Percentiles rank a stretch among this genome's conserved stretches.
phyloP scores from a whole-genome alignment of 2,329 filamentous ascomycete genomes.

The Aspergillus sp. region DNA sequence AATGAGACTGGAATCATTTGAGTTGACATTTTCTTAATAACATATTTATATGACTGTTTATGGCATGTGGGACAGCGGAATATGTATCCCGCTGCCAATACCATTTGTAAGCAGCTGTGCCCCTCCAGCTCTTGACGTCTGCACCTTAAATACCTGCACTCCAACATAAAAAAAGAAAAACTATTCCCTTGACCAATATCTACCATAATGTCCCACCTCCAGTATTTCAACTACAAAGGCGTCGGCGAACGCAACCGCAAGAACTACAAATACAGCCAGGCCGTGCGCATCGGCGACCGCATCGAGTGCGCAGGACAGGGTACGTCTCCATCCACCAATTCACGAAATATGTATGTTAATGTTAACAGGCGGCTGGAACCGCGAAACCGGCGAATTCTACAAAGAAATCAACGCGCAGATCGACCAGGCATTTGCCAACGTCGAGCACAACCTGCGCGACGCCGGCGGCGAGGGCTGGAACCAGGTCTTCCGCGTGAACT shows the following conservation, averaged over 20 bases:
- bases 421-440: constrained; percentile 57
- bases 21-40: too few species aligned
- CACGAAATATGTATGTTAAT: too few species aligned
- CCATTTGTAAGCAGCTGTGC: too few species aligned
- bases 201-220: constrained; percentile 37
- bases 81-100: background rate
- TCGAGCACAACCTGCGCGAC: constrained; percentile 51
- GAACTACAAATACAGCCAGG: constrained; percentile 46
- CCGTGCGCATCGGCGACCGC: constrained; percentile 49
- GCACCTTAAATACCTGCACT: too few species aligned
- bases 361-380: constrained; percentile 33
- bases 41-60: background rate
- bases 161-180: too few species aligned
- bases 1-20: too few species aligned
- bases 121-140: too few species aligned
- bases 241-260: constrained; percentile 38
- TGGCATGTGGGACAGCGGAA: background rate
- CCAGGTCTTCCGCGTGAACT: constrained; percentile 53
- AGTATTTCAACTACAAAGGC: constrained; percentile 42
- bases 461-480: constrained; percentile 52
- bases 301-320: constrained; percentile 44
- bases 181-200: too few species aligned
- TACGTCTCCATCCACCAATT: constrained; percentile 2
- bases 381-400: constrained; percentile 21
- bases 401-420: constrained; percentile 48